Conservation (phyloP, 1,139 yeast species). For the Kodamaea sp. region DNA sequence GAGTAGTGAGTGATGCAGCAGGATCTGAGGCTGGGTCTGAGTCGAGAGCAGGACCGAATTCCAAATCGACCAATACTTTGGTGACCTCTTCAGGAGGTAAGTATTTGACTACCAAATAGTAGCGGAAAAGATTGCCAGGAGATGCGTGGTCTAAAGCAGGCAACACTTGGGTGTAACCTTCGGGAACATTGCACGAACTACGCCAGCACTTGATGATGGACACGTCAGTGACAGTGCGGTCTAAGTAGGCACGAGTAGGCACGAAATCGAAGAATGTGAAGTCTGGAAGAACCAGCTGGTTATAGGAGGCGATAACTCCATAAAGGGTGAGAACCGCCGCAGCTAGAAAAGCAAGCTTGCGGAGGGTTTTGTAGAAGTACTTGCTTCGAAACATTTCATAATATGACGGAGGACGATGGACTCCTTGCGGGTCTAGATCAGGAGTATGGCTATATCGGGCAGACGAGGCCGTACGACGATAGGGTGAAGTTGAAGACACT, state of each 20-base stretch:
- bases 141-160: slow-evolving; percentile 13
- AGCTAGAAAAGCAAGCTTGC: slow-evolving; percentile 6
- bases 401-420: not conserved
- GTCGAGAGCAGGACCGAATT: slow-evolving; percentile 4
- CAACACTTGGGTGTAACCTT: slow-evolving; percentile 14
- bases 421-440: too few species aligned
- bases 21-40: not conserved
- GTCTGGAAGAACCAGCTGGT: not conserved
- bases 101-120: slow-evolving; percentile 16
- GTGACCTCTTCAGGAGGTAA: slow-evolving; percentile 13
- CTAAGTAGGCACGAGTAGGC: slow-evolving; percentile 3
- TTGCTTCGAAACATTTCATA: slow-evolving; percentile 3
- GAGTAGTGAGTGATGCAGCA: not conserved
- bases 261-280: slow-evolving; percentile 1
- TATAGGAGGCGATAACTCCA: slow-evolving; percentile 1
- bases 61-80: slow-evolving; percentile 17
- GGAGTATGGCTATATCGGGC: too few species aligned
- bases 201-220: slow-evolving; percentile 15
- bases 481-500: too few species aligned
- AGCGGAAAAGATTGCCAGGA: slow-evolving; percentile 11
- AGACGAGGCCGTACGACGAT: too few species aligned
- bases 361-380: slow-evolving; percentile 6
- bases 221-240: slow-evolving; percentile 12
- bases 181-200: slow-evolving; percentile 13
- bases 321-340: slow-evolving; percentile 1